Evolutionary conservation across 352 stramenopile species (phyloP), one percentile per base, ranked within the genome.

Genomic region (Saprolegnia diclina): DNA sequence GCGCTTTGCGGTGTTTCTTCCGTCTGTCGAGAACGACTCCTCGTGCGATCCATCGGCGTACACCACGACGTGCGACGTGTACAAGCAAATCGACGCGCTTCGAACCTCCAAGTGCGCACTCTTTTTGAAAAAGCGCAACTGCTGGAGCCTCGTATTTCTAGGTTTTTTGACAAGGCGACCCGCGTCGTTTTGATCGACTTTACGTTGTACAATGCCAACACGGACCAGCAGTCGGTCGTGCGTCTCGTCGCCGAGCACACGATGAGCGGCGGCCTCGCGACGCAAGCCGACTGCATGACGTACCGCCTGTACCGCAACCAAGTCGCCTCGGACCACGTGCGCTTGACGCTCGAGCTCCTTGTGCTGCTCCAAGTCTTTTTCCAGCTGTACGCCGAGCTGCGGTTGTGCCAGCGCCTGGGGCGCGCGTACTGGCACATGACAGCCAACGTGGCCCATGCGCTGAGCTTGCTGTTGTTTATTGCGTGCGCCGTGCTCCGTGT

Each of bases 231-330:
- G 48, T 57, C 63, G 18, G 19, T 50, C 6, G 48, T 69, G 35
- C 63, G 63, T 5, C 63, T 69, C 22, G 11, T 69, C 11, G 63
- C 53, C 24, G 63, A 69, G 26, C 13, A 57, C 29, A 69, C 63
- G 5, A 69, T 57, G 44, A 38, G 63, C 29, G 63, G 63, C 5
- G 63, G 63, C 14, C 53, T 69, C 22, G 16, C 44, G 6, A 55
- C 63, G 14, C 63, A 69, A 61, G 63, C 53, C 32, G 63, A 69
- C n/a, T 69, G 63, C 63, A 61, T 44, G 48, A 61, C 38, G 16
- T 69, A 69, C 24, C 63, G 63, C 7, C 53, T 69, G 5, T 69
- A 69, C n/a, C 63, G 63, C 63, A 69, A 69, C 53, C 13, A 54
- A 10, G 61, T 45, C 19, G 9, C 63, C 0, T n/a, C 63, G 11